Percentiles rank a stretch among this genome's conserved stretches.
Evolutionary conservation across 345 rosid genomes (phyloP).

Genomic region (Anacardium occidentale): DNA sequence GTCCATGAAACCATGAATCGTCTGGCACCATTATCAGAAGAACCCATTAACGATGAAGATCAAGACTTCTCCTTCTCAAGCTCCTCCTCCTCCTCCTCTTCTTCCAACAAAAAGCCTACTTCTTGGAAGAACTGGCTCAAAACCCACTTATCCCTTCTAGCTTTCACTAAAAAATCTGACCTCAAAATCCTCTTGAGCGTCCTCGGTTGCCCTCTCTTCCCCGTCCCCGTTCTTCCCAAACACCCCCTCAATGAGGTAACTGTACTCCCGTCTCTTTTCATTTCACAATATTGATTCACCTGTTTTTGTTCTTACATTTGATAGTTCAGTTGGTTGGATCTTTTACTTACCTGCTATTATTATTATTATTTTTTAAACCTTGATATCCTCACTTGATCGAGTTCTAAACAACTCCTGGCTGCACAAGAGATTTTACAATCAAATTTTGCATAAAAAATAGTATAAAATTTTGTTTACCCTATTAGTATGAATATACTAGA

Average conservation of each 20-base stretch:
- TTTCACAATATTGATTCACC: no score
- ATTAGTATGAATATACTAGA: no score
- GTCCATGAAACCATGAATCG: conserved; percentile 42
- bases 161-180: conserved; percentile 52
- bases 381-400: no score
- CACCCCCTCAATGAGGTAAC: conserved; percentile 48
- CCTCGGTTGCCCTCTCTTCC: conserved; percentile 89
- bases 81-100: conserved; percentile 15
- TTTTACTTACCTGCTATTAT: no score
- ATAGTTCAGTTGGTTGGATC: no score
- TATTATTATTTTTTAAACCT: no score
- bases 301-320: no score
- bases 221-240: conserved; percentile 51
- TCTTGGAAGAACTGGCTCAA: conserved; percentile 79
- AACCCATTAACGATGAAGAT: conserved; percentile 57
- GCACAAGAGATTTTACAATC: no score
- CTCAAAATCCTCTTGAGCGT: conserved; percentile 71
- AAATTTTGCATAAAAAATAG: no score
- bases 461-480: no score
- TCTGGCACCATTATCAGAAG: conserved; percentile 81
- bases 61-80: conserved; percentile 16
- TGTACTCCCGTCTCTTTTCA: no score
- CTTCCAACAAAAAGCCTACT: conserved; percentile 26
- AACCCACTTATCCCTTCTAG: conserved; percentile 46
- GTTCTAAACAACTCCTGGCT: no score